Evolutionary conservation across 495 filamentous ascomycete species (phyloP), one percentile per base, ranked within the genome.

Genomic region (Pyrenula aspistea): DNA sequence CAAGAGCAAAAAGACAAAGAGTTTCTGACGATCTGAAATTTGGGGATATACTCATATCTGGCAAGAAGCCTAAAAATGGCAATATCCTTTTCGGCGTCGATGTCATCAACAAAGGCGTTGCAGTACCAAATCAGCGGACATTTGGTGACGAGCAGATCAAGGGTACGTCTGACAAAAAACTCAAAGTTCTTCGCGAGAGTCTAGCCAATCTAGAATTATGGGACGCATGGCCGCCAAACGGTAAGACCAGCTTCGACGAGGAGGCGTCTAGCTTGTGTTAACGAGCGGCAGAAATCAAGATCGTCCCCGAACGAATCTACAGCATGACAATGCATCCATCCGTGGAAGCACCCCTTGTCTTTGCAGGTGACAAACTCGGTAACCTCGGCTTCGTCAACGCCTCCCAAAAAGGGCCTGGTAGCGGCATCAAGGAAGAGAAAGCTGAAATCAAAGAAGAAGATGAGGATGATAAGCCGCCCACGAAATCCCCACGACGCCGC

Each of bases 311-410:
- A 67, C 77, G 93, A 56, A 81, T 96, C 15, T 96, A 95, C 64
- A 75, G 86, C 12, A 80, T 98, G 65, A 85, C 84, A 10, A 94
- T 98, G 60, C 93, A 98, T 63, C 93, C 94, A 0, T 88, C 84
- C 0, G 72, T 79, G 54, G 81, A 88, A 10, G 97, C 97, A 61
- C 82, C 89, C 0, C 75, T 97, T 2, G 79, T 98, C n/a, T 95
- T 97, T 62, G 94, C 92, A 1, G 90, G 91, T 52, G 93, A 98
- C 65, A 97, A 98, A 67, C 79, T 94, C 67, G 93, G 93, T 22
- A 89, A 91, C 55, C 77, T 98, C 25, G 94, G 94, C 4, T 80
- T 98, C n/a, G 88, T 96, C 53, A 91, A 97, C 63, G 89, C 83
- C 0, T 93, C 90, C 0, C 89, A 95, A 60, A 78, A 81, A 22